Evolutionary conservation across 2,329 filamentous ascomycete genomes (phyloP), one percentile per base, ranked within the genome.

Genomic region (Didymella segeticola): DNA sequence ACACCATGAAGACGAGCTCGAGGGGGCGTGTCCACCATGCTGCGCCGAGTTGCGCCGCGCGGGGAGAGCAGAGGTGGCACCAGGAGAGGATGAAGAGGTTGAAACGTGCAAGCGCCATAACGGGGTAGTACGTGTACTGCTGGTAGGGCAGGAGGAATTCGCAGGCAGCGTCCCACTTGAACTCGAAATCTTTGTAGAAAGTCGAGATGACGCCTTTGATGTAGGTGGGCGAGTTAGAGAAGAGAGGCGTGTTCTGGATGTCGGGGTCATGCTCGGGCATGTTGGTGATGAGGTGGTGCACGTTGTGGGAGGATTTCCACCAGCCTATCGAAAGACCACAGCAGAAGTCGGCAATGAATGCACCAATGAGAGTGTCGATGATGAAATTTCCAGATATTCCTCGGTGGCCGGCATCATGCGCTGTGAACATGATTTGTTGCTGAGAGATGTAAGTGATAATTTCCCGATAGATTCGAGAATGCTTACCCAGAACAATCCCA

Each of bases 81-180:
- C 89, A 96, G 12, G 89, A 93, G 14, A 95, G 82, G 10, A 85
- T 78, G 73, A 96, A 96, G 14, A 96, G 83, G 71, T 96, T 96
- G 80, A 96, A 93, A 30, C 92, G 87, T 5, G 89, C 93, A 57
- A 96, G 83, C 29, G 86, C 80, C 65, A 96, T 85, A 60, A 96
- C 80, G 2, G 89, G 84, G 71, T 96, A 96, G 76, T 96, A 96
- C 0, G 89, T 83, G 74, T 89, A 93, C 54, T 90, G 82, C 73
- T 96, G 92, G 56, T 89, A 82, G n/a, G 82, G 83, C 42, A 96
- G 77, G 12, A 91, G 73, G 57, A 90, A 73, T 68, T 86, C 87
- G 17, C 90, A 89, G n/a, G 85, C 81, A 6, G 81, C 81, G 70
- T 96, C 91, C 72, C 90, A 96, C 52, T 83, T 73, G 86, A 96